Evolutionary conservation across 306 rosid genomes (phyloP), one percentile per base, ranked within the genome.

Genomic region (cucumber (Cucumis sativus)): DNA sequence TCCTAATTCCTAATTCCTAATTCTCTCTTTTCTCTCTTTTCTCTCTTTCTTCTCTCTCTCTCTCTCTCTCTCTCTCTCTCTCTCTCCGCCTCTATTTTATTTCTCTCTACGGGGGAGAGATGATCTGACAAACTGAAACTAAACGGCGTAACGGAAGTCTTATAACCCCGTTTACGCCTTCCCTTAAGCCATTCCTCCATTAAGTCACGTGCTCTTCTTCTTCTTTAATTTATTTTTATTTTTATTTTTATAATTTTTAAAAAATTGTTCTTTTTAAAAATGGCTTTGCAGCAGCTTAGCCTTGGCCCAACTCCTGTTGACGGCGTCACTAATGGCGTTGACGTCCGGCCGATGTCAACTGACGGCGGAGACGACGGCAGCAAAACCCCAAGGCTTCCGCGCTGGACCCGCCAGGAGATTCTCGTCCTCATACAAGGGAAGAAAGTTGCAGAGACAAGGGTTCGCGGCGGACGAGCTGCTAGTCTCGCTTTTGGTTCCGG

Each of bases 341-440:
- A 89, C 33, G 82, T 59, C 40, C 79, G 79, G 20, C 90, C 84
- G 7, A 59, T 86, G 63, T 81, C 87, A 5, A 55, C 79, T 45
- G 89, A 86, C 82, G 94, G 80, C 80, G 96, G 88, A 0, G 93
- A 91, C 0, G 97, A 93, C 49, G 87, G 86, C 2, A 81, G 83
- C 51, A 93, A 93, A 65, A 70, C 91, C 65, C 93, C 96, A 72
- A 80, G 99, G 72, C 87, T 96, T 6, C 99, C 99, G 0, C 93
- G 99, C 2, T 96, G 98, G 99, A 92, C 99, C 10, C 80, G 98
- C 55, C 96, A 96, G 82, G 99, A 96, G 85, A 96, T 96, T 82
- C 85, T 96, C 60, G 98, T 96, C 0, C 86, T 96, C 18, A 96
- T 96, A 58, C 95, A 91, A 76, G 99, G 98, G 1, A 96, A 96